Evolutionary conservation across 78 protist species (phyloP), one percentile per base, ranked within the genome.

Genomic region (Dictyostelium citrinum): DNA sequence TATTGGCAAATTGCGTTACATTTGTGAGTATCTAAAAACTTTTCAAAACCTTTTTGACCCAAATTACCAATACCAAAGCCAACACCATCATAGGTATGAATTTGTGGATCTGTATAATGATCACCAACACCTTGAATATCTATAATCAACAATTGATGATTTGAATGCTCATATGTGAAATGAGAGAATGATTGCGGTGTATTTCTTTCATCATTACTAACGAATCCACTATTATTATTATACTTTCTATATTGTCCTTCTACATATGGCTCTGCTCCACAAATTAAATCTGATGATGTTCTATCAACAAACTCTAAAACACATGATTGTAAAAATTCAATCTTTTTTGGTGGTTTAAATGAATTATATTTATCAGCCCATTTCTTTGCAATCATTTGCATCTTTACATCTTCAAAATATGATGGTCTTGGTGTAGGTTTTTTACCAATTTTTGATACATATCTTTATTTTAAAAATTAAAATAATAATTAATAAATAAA

Each of bases 91-190:
- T 81, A 78, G 35, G 98, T 92, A 68, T 97, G 99, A 5, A 97
- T 91, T 55, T 98, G 99, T 8, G 98, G 98, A 20, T 98, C 98
- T 31, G 99, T 98, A 76, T 97, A 98, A 29, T 91, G 72, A 83
- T 98, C 98, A 14, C 91, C 98, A 8, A 96, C 98, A 29, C 99
- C 99, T 70, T 98, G 99, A 37, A 98, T 96, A 95, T 98, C 99
- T 90, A 91, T 79, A 31, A 98, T 88, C 9, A 98, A 49, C 27
- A 97, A 29, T 55, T 46, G 41, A 37, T 74, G 95, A 31, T 41
- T 49, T 6, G 97, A 93, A 5, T 61, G 94, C 39, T 92, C 98
- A 79, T 95, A 97, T 31, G 99, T 91, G 33, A 96, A 98, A 86
- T 98, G 99, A 10, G 98, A 90, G 61, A 98, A 98, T 11, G 98